Evolutionary conservation across 257 asterid species (phyloP), one percentile per base, ranked within the genome.

Genomic region (Anisodus tanguticus): DNA sequence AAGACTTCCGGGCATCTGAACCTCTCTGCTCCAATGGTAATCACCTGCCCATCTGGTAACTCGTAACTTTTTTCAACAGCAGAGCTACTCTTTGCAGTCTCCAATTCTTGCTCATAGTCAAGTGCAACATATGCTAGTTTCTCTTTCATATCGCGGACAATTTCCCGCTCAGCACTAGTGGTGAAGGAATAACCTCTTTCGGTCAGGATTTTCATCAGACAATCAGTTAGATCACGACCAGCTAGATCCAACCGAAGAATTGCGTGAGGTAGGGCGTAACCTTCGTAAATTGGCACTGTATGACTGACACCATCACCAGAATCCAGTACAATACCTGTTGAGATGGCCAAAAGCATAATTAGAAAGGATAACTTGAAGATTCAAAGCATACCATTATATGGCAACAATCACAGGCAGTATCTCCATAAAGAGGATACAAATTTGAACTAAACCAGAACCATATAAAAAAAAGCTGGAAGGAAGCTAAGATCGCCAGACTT

Each of bases 281-380:
- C 89, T 82, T 88, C 88, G 63, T 87, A 89, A 10, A 89, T 89
- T 37, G 91, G 91, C 51, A 89, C 90, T 2, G 90, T 87, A 51
- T 89, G 91, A 79, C 86, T 85, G 12, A 87, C 89, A 77, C 89
- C 91, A 80, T 88, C 91, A 22, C 91, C 91, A n/a, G 89, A 85
- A 83, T 88, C 91, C 89, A 88, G 49, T 3, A 88, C 91, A 64
- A 85, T 88, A 31, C 90, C 90, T 83, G 55, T 49, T 63, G 57
- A 85, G 11, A 62, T 68, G 19, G 47, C 22, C 69, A 71, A 81
- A 66, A 17, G 71, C 54, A n/a, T 54, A 47, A 26, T 59, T 59
- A 64, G 43, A 78, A 37, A 78, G 74, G 31, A 77, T 51, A 77
- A 77, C 47, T 13, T 77, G 64, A 77, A 26, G 47, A 13, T 77